These are phyloP conservation scores for Xylariales sp. DNA, from an alignment of 2,329 filamentous ascomycete genomes.

Conservation along the genomic window DNA sequence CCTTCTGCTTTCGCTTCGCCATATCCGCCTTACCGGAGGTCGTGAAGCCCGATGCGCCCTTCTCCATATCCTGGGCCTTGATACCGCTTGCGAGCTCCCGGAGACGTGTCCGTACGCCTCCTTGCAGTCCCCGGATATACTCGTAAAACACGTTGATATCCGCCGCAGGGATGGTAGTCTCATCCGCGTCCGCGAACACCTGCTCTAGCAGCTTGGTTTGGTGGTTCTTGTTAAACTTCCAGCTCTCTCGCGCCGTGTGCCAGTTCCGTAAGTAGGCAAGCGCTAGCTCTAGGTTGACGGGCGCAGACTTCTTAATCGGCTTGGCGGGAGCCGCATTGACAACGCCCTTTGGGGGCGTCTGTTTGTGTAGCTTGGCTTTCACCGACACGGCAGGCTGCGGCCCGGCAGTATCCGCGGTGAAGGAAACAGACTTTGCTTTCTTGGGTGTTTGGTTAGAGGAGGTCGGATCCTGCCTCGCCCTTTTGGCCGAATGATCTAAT, in stretches of 20 bases:
- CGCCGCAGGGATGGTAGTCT: slow-evolving; percentile 74
- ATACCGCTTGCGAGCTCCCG: slow-evolving; percentile 73
- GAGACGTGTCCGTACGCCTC: slow-evolving; percentile 76
- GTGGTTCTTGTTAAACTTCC: slow-evolving; percentile 98
- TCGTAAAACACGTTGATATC: slow-evolving; percentile 77
- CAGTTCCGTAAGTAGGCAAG: slow-evolving; percentile 83
- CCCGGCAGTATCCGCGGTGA: slow-evolving; percentile 47
- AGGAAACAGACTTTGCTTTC: slow-evolving; percentile 62
- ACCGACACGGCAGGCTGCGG: slow-evolving; percentile 38
- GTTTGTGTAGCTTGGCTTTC: slow-evolving; percentile 51
- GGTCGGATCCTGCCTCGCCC: slow-evolving; percentile 44
- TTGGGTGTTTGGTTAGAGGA: slow-evolving; percentile 54
- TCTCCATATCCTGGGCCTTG: slow-evolving; percentile 66
- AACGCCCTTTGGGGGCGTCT: slow-evolving; percentile 53
- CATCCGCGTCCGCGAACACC: slow-evolving; percentile 71
- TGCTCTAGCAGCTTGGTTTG: slow-evolving; percentile 88
- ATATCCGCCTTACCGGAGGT: slow-evolving; percentile 56
- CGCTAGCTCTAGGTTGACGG: slow-evolving; percentile 69
- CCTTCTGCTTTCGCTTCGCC: slow-evolving; percentile 61
- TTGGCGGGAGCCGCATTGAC: slow-evolving; percentile 42
- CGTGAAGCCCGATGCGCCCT: slow-evolving; percentile 61
- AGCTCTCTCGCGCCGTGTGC: slow-evolving; percentile 74
- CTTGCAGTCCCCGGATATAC: slow-evolving; percentile 84
- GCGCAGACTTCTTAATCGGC: slow-evolving; percentile 45
- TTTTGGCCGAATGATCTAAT: slow-evolving; percentile 50